These are phyloP conservation scores for Aspergillus sergii DNA, from an alignment of 2,329 filamentous ascomycete genomes.

Conservation along the genomic window DNA sequence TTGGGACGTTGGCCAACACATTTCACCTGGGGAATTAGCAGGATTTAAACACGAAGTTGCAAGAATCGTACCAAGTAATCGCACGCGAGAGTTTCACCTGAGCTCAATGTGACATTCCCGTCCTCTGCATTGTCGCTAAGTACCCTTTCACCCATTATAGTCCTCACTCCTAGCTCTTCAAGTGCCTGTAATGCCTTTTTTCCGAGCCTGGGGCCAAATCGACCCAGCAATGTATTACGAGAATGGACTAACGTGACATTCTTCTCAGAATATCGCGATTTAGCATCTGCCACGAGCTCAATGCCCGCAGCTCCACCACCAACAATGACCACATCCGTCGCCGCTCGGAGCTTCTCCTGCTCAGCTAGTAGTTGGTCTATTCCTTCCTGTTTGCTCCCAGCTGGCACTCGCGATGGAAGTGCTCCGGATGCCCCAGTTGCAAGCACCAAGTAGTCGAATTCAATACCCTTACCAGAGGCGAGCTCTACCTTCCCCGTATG, in stretches of 20 bases:
- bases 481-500: conserved; percentile 28
- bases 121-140: conserved; percentile 29
- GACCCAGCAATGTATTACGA: conserved; percentile 54
- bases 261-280: conserved; percentile 59
- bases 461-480: conserved; percentile 47
- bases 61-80: conserved; percentile 51
- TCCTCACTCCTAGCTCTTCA: conserved; percentile 50
- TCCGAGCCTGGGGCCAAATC: conserved; percentile 50
- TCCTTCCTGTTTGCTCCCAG: conserved; percentile 47
- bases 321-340: conserved; percentile 52
- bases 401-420: conserved; percentile 54
- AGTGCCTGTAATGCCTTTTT: conserved; percentile 45
- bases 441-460: conserved; percentile 60
- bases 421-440: conserved; percentile 57
- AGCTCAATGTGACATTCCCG: conserved; percentile 49
- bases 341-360: conserved; percentile 50
- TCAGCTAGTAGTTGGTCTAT: conserved; percentile 48
- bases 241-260: conserved; percentile 62
- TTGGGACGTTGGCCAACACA: conserved; percentile 63
- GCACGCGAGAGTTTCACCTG: conserved; percentile 50
- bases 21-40: conserved; percentile 49
- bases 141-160: conserved; percentile 52
- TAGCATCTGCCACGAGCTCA: conserved; percentile 63
- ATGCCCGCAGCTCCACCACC: conserved; percentile 66
- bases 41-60: not conserved